These are phyloP conservation scores for Angophora floribunda DNA, from an alignment of 345 rosid genomes.

Conservation along the genomic window DNA sequence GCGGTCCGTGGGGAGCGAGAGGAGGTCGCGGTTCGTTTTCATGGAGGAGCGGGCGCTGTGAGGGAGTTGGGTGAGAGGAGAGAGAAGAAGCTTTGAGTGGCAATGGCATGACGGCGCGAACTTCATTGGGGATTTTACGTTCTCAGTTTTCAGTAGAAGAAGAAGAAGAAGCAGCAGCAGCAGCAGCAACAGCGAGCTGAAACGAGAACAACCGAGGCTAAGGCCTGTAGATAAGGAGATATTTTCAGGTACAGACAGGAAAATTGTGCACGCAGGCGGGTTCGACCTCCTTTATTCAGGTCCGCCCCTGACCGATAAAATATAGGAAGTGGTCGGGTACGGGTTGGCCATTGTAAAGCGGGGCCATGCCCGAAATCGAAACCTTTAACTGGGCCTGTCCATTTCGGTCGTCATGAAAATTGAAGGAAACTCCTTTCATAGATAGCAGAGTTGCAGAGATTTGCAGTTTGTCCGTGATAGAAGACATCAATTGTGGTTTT, in stretches of 20 bases:
- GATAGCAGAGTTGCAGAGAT: background rate
- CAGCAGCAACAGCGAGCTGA: background rate
- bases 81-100: background rate
- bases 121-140: background rate
- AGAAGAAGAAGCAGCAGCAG: background rate
- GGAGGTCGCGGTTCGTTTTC: background rate
- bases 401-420: background rate
- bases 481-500: background rate
- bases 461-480: background rate
- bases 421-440: background rate
- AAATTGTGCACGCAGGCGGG: background rate
- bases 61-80: background rate
- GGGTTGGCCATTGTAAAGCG: background rate
- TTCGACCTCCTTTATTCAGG: background rate
- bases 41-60: background rate
- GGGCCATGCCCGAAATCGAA: background rate
- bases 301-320: background rate
- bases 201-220: background rate
- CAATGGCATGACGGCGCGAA: background rate
- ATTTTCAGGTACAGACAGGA: background rate
- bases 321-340: background rate
- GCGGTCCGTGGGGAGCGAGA: background rate
- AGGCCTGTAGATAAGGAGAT: background rate
- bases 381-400: background rate
- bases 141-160: background rate